These are phyloP conservation scores for Oryza meyeriana DNA, from an alignment of 176 grass and related monocot species.

Conservation along the genomic window DNA sequence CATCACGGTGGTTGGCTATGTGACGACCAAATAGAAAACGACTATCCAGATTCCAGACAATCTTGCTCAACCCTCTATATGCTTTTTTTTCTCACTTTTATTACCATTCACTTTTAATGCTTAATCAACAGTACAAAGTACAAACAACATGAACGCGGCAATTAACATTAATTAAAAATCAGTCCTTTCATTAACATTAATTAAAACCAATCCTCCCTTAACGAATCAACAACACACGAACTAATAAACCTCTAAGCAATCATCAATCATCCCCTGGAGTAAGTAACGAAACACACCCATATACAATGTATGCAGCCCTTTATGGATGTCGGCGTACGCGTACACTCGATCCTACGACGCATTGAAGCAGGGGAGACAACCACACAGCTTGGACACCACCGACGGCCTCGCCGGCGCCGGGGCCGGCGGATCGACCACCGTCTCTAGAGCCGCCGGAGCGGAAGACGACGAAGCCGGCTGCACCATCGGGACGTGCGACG, in stretches of 20 bases:
- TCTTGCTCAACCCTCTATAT: neutral
- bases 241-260: neutral
- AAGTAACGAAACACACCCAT: neutral
- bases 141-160: neutral
- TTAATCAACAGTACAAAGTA: neutral
- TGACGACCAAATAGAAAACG: too few species aligned
- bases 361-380: slow-evolving; percentile 48
- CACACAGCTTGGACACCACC: slow-evolving; percentile 18
- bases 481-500: slow-evolving; percentile 28
- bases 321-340: neutral
- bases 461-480: neutral
- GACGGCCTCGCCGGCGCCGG: neutral
- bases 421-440: neutral
- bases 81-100: neutral
- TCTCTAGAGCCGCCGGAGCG: neutral
- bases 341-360: neutral
- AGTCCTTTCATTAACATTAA: too few species aligned
- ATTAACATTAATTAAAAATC: neutral
- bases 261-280: neutral
- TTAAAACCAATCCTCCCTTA: neutral
- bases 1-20: too few species aligned
- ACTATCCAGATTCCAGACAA: neutral
- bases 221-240: neutral
- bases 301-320: neutral
- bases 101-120: neutral